Evolutionary conservation across 371 early-diverging fungal genomes (phyloP).

Genomic region (Mucor circinelloides): DNA sequence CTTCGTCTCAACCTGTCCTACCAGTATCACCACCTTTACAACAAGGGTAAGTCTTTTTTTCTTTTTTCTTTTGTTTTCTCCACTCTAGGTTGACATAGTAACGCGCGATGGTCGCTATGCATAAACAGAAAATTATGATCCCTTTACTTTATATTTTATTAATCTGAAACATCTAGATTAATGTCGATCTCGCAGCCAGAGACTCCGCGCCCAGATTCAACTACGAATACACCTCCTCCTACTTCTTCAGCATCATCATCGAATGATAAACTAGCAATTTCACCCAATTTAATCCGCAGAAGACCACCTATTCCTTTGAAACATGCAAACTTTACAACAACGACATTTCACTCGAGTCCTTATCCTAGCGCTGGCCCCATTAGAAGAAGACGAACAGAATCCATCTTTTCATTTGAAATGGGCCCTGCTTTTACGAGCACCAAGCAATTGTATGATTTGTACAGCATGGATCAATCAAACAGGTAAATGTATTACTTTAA

Average conservation of each 20-base stretch:
- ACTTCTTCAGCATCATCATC: not conserved
- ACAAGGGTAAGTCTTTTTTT: slow-evolving; percentile 17
- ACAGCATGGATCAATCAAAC: slow-evolving; percentile 52
- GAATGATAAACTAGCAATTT: slow-evolving; percentile 26
- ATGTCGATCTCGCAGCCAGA: slow-evolving; percentile 23
- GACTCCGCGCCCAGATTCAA: slow-evolving; percentile 16
- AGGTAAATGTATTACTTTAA: slow-evolving; percentile 35
- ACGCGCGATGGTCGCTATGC: not conserved
- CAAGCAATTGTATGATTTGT: slow-evolving; percentile 55
- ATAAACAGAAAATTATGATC: not conserved
- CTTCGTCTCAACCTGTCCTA: slow-evolving; percentile 8
- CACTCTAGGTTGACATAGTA: not conserved
- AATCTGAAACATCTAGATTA: slow-evolving; percentile 9
- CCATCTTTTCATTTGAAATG: slow-evolving; percentile 40
- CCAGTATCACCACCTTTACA: slow-evolving; percentile 13
- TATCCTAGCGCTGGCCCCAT: slow-evolving; percentile 29
- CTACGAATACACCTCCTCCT: not conserved
- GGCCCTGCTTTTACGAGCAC: slow-evolving; percentile 48
- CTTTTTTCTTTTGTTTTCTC: too few species aligned
- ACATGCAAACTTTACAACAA: slow-evolving; percentile 37
- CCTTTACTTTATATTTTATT: not conserved
- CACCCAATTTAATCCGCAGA: slow-evolving; percentile 29
- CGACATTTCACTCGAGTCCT: slow-evolving; percentile 32
- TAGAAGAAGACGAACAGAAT: slow-evolving; percentile 40
- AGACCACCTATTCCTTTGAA: slow-evolving; percentile 24